Evolutionary conservation across 306 rosid species (phyloP).

Genomic region (Parietaria judaica): DNA sequence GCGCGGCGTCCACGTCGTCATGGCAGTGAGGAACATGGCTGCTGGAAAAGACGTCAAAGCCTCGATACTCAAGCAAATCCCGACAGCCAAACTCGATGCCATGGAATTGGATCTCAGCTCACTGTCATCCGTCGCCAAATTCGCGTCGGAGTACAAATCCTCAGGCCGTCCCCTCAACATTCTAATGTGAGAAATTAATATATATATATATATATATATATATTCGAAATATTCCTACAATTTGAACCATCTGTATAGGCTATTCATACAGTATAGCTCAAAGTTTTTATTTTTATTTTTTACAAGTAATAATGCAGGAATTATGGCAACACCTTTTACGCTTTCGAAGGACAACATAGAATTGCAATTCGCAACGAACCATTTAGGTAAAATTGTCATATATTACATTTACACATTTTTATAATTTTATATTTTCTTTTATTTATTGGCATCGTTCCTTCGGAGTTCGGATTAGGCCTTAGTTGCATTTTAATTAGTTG

Average conservation of each 20-base stretch:
- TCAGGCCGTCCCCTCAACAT: slow-evolving; percentile 59
- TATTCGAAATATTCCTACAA: neutral
- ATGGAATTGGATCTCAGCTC: slow-evolving; percentile 71
- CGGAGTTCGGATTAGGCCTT: too few species aligned
- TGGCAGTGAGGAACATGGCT: slow-evolving; percentile 57
- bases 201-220: too few species aligned
- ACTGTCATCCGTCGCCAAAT: slow-evolving; percentile 65
- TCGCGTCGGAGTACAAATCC: slow-evolving; percentile 45
- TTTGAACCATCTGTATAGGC: neutral
- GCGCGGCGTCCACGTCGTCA: slow-evolving; percentile 78
- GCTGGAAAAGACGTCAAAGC: slow-evolving; percentile 47
- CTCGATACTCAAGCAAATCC: slow-evolving; percentile 50
- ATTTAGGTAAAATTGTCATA: slow-evolving; percentile 36
- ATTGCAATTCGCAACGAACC: slow-evolving; percentile 80
- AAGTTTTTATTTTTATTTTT: slow-evolving; percentile 15
- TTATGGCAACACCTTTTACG: slow-evolving; percentile 54
- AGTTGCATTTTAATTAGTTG: too few species aligned
- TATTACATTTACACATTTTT: neutral
- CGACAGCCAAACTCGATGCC: slow-evolving; percentile 62
- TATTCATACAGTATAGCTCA: too few species aligned
- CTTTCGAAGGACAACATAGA: slow-evolving; percentile 75
- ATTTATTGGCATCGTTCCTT: too few species aligned
- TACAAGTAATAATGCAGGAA: slow-evolving; percentile 83
- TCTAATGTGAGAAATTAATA: slow-evolving; percentile 41
- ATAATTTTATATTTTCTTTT: neutral